phyloP scores from a whole-genome alignment of 208 protist genomes.

The Wallacemonas sp. region DNA sequence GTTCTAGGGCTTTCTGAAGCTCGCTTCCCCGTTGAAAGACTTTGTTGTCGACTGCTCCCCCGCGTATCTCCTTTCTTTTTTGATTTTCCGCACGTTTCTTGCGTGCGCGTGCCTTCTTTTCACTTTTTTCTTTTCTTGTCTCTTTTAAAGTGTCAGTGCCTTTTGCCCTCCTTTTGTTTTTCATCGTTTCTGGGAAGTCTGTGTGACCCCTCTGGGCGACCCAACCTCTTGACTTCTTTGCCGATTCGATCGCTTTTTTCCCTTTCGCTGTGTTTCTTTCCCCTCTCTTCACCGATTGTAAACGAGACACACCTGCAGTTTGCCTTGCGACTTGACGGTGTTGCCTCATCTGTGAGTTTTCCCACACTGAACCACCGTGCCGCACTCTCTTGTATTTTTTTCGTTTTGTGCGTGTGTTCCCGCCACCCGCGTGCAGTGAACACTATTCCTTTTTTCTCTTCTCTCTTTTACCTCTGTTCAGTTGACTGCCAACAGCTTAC shows the following conservation, averaged over 20 bases:
- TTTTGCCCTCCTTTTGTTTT: background rate
- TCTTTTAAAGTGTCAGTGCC: background rate
- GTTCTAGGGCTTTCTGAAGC: background rate
- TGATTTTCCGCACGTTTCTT: slow-evolving; percentile 10
- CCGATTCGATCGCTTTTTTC: no score
- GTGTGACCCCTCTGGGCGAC: no score
- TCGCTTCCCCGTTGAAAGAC: background rate
- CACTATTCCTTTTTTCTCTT: no score
- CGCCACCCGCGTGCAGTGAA: no score
- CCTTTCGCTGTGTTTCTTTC: background rate
- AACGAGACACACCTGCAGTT: no score
- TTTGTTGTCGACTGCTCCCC: background rate
- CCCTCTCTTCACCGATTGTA: background rate
- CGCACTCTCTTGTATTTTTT: no score
- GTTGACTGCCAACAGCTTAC: no score
- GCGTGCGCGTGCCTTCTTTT: slow-evolving; percentile 15
- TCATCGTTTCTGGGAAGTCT: background rate
- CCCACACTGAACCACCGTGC: no score
- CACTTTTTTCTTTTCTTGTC: background rate
- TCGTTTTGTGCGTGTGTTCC: no score
- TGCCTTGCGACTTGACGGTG: no score
- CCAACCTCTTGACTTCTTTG: slow-evolving; percentile 1
- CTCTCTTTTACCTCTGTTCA: no score
- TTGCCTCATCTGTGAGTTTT: no score
- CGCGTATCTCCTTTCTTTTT: background rate